Base-by-base conservation (phyloP, 169 alveolate genomes). In the Cryptosporidium ryanae region DNA sequence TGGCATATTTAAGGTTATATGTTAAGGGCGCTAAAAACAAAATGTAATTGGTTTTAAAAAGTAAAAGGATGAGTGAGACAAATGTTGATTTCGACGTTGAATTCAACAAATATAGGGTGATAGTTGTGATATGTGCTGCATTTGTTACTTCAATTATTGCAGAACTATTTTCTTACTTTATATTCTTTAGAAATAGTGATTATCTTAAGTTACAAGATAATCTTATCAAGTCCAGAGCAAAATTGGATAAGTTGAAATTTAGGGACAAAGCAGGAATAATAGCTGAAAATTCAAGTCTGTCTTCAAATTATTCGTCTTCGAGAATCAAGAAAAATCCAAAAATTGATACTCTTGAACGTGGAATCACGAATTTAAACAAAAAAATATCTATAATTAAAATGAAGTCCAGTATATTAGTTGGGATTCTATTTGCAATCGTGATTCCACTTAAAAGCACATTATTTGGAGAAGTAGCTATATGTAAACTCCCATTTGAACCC, bases 401-500 rank as follows among this genome's bases (percentile, higher is more conserved):
- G 71, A 76, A 61, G 49, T 76, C 87, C n/a, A 50, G 87, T 23
- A 43, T 76, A 1, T 21, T 76, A n/a, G 71, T 61, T 12, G 87
- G 87, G 15, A 29, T 76, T 59, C 63, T 76, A 15, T 76, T 76
- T 55, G 87, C 87, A 21, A 38, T 44, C 17, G 17, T 59, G 12
- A 44, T 76, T 44, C 87, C 87, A 23, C 32, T 76, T 21, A 54
- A 38, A 12, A 76, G 21, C 29, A 59, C 68, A 13, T 29, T 76
- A 15, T 61, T 76, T 61, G 87, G 87, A 6, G 87, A 76, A 13
- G 8, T 59, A 38, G 66, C 87, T 12, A 32, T 76, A 3, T 76
- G 87, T 17, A 76, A 76, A 38, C 87, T 76, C 29, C 87, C 87
- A 57, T 76, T 76, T 44, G 87, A 76, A 7, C 87, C 87, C 25